phyloP scores from a whole-genome alignment of 2,329 filamentous ascomycete genomes.

The Alternaria arborescens region DNA sequence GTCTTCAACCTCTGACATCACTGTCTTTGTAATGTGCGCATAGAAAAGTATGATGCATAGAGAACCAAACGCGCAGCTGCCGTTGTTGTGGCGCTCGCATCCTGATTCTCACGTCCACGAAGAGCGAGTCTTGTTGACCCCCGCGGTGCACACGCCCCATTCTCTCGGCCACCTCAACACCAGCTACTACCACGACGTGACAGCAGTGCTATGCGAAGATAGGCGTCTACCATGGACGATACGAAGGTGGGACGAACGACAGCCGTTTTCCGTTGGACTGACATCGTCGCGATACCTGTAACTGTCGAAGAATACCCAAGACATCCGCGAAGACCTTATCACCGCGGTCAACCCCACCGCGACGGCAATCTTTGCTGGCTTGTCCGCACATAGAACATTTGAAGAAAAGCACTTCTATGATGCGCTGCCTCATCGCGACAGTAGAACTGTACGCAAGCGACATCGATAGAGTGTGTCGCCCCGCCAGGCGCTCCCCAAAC shows the following conservation, averaged over 20 bases:
- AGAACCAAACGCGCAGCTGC: not conserved
- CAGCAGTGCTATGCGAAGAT: not conserved
- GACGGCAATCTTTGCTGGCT: not conserved
- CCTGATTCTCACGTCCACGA: not conserved
- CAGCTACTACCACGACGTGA: not conserved
- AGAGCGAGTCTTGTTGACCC: constrained; percentile 8
- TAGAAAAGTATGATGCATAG: not conserved
- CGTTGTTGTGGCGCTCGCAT: not conserved
- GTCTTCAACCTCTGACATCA: not conserved
- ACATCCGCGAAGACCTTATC: not conserved
- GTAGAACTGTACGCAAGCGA: not conserved
- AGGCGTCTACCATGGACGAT: not conserved
- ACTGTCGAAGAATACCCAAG: not conserved
- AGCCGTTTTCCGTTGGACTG: not conserved
- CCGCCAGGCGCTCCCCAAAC: not conserved
- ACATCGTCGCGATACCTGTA: not conserved
- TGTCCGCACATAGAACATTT: not conserved
- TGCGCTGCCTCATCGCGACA: not conserved
- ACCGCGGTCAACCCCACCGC: not conserved
- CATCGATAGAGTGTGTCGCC: not conserved
- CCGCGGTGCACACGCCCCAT: constrained; percentile 1
- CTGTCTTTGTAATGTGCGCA: not conserved
- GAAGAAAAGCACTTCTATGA: not conserved
- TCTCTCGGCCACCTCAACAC: not conserved
- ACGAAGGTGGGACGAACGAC: not conserved